Evolutionary conservation across 2,329 filamentous ascomycete species (phyloP).

Genomic region (Microdochium trichocladiopsis): DNA sequence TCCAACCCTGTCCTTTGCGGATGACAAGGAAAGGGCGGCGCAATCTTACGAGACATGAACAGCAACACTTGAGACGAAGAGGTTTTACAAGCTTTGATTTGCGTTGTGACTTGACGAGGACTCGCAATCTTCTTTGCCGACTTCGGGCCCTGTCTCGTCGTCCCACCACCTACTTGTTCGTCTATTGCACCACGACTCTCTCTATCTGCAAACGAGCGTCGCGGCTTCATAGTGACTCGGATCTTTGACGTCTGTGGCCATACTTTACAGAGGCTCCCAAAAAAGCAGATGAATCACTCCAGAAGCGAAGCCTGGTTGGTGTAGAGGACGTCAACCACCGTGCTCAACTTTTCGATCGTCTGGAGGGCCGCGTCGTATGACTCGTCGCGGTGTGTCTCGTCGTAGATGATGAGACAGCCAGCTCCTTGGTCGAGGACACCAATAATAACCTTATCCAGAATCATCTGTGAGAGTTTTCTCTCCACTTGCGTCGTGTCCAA

Average conservation of each 20-base stretch:
- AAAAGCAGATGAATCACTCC: too few relatives aligned
- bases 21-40: not conserved
- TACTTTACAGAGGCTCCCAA: too few relatives aligned
- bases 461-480: constrained; percentile 98
- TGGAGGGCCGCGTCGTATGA: constrained; percentile 89
- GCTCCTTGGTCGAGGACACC: constrained; percentile 95
- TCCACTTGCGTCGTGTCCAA: constrained; percentile 95
- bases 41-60: not conserved
- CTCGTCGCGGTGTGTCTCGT: constrained; percentile 89
- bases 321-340: constrained; percentile 95
- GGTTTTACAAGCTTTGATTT: too few relatives aligned
- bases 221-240: too few relatives aligned
- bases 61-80: not conserved
- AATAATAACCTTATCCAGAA: constrained; percentile 97
- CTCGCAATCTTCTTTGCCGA: too few relatives aligned
- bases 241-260: too few relatives aligned
- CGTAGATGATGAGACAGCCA: constrained; percentile 95
- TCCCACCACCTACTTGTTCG: too few relatives aligned
- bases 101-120: too few relatives aligned
- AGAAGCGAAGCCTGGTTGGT: constrained; percentile 94
- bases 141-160: too few relatives aligned
- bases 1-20: not conserved
- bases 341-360: constrained; percentile 95
- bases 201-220: too few relatives aligned
- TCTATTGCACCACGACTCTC: too few relatives aligned